Evolutionary conservation across 2,329 filamentous ascomycete species (phyloP).

Genomic region (Aspergillus latus): DNA sequence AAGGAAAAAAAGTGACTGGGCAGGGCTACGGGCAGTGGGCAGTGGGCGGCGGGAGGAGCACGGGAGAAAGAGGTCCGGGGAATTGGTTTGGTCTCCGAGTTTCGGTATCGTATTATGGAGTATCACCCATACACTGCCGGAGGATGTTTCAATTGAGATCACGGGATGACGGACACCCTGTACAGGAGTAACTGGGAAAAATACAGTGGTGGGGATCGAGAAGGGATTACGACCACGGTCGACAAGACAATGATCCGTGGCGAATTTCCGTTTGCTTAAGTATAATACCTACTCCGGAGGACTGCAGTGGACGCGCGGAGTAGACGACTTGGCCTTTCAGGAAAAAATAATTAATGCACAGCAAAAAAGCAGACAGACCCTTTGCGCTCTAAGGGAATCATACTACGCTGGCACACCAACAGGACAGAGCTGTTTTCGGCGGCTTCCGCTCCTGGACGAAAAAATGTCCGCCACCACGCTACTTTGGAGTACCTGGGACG

Average conservation of each 20-base stretch:
- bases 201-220: constrained; percentile 19
- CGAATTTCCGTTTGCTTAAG: constrained; percentile 20
- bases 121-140: neutral
- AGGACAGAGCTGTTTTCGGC: constrained; percentile 15
- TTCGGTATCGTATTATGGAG: constrained; percentile 8
- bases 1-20: constrained; percentile 18
- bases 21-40: neutral
- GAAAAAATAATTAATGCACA: neutral
- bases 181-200: constrained; percentile 14
- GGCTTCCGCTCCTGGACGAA: constrained; percentile 16
- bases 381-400: neutral
- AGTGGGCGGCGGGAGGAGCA: constrained; percentile 12
- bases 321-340: neutral
- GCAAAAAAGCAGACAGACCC: too few relatives aligned
- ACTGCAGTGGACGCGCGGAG: neutral
- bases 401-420: neutral
- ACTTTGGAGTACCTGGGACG: neutral
- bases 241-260: constrained; percentile 14
- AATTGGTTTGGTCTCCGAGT: constrained; percentile 22
- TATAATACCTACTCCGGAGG: neutral
- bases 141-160: constrained; percentile 8
- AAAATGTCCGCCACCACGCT: constrained; percentile 9
- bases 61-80: constrained; percentile 25
- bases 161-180: constrained; percentile 5
- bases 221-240: neutral